Percentiles rank a stretch among this genome's conserved stretches.
These are phyloP conservation scores for Agaricales sp. DNA, from an alignment of 1,284 basidiomycete species.

Conservation along the genomic window DNA sequence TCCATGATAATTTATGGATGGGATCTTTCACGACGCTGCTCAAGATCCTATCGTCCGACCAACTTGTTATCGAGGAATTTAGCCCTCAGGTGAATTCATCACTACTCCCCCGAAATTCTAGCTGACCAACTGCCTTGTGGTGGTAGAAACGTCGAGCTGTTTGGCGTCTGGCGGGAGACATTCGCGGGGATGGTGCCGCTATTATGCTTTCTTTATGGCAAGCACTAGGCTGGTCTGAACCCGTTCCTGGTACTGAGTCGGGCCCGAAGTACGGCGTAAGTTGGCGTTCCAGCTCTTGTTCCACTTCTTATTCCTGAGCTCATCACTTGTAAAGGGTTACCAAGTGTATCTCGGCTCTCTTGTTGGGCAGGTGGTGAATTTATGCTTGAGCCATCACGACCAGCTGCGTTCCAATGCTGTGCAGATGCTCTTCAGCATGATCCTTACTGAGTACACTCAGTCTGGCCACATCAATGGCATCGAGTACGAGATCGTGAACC, in stretches of 20 bases:
- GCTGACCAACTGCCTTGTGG: slow-evolving; percentile 11
- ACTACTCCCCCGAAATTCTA: slow-evolving; percentile 1
- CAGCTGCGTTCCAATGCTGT: slow-evolving; percentile 86
- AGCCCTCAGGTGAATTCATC: slow-evolving; percentile 65
- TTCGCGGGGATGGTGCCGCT: slow-evolving; percentile 86
- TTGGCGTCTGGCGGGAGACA: slow-evolving; percentile 92
- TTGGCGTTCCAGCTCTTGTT: slow-evolving; percentile 9
- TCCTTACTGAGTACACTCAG: slow-evolving; percentile 84
- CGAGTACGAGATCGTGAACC: slow-evolving; percentile 91
- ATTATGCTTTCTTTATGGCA: slow-evolving; percentile 83
- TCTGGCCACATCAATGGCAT: slow-evolving; percentile 78
- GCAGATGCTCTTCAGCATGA: slow-evolving; percentile 92
- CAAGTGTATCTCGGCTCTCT: slow-evolving; percentile 79
- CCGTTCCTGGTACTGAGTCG: slow-evolving; percentile 34
- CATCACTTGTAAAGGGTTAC: slow-evolving; percentile 45
- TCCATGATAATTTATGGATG: slow-evolving; percentile 77
- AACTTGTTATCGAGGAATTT: slow-evolving; percentile 90
- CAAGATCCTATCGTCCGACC: slow-evolving; percentile 80
- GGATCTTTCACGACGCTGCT: slow-evolving; percentile 78
- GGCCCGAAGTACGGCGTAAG: slow-evolving; percentile 53
- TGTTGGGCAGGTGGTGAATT: slow-evolving; percentile 84
- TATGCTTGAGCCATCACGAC: slow-evolving; percentile 94
- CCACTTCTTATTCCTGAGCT: slow-evolving; percentile 7
- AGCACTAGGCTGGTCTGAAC: slow-evolving; percentile 72
- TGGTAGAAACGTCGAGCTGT: slow-evolving; percentile 83